A percentile compares a stretch with the other conserved stretches of the same genome.
Conservation (phyloP, 2,329 filamentous ascomycete genomes). For the Aspergillus flavus region DNA sequence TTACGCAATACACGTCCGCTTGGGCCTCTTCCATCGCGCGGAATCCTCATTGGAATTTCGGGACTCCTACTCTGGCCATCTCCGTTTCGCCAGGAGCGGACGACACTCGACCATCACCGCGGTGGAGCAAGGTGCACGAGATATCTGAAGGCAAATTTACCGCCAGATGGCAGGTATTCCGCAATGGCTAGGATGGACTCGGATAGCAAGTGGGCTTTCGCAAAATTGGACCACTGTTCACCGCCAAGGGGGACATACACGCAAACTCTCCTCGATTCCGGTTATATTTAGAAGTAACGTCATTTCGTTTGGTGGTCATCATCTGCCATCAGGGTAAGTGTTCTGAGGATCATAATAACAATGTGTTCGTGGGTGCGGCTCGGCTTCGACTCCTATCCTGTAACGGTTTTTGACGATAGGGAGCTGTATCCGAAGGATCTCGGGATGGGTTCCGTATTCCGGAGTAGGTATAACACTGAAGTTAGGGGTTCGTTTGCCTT, state of each 20-base stretch:
- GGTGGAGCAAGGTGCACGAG: background rate
- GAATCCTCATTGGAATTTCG: constrained; percentile 10
- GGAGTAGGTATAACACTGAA: background rate
- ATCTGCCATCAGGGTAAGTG: background rate
- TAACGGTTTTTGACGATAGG: background rate
- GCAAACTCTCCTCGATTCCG: background rate
- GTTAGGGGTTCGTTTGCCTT: background rate
- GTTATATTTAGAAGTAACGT: background rate
- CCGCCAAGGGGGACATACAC: background rate
- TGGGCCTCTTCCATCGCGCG: constrained; percentile 11
- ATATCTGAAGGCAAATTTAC: background rate
- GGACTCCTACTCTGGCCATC: constrained; percentile 13
- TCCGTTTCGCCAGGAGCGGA: background rate
- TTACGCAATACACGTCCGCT: constrained; percentile 19
- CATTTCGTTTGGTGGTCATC: background rate
- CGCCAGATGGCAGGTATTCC: constrained; percentile 1
- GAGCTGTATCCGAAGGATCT: background rate
- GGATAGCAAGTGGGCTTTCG: background rate
- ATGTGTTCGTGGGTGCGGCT: background rate
- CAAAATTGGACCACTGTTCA: background rate
- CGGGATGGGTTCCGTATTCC: background rate
- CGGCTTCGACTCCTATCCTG: background rate
- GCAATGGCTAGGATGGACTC: background rate
- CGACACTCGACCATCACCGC: background rate
- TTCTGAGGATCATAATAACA: constrained; percentile 1